Percentiles rank a stretch among this genome's conserved stretches.
These are phyloP conservation scores for Phytophthora foliorum DNA, from an alignment of 352 stramenopile genomes.

Conservation along the genomic window DNA sequence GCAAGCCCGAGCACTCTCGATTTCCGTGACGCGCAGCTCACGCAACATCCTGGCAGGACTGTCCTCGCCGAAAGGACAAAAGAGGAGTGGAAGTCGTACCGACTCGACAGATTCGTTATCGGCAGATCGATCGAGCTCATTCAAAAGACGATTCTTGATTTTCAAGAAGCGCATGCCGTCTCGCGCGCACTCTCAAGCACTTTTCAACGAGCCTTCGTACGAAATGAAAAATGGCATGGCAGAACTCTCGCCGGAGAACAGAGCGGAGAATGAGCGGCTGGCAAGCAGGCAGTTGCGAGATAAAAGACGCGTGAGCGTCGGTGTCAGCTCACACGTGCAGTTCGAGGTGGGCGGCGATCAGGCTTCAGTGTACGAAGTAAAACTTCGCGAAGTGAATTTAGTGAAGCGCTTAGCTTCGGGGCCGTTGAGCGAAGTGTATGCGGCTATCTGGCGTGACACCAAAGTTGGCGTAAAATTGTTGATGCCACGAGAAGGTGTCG, in stretches of 20 bases:
- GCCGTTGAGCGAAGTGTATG: slow-evolving; percentile 79
- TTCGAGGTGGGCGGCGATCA: slow-evolving; percentile 83
- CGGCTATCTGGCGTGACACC: slow-evolving; percentile 79
- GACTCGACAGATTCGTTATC: slow-evolving; percentile 22
- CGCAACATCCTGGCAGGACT: slow-evolving; percentile 22
- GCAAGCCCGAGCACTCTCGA: slow-evolving; percentile 24
- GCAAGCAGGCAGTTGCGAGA: slow-evolving; percentile 63
- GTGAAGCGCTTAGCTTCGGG: slow-evolving; percentile 81
- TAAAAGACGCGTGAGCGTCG: slow-evolving; percentile 72
- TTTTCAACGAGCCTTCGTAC: slow-evolving; percentile 78
- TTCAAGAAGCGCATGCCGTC: slow-evolving; percentile 34
- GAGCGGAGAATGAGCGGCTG: slow-evolving; percentile 69
- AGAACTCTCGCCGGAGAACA: slow-evolving; percentile 58
- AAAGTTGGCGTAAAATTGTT: slow-evolving; percentile 83
- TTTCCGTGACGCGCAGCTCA: slow-evolving; percentile 25
- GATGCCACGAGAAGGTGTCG: slow-evolving; percentile 75
- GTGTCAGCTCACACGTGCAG: slow-evolving; percentile 60
- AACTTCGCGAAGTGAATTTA: slow-evolving; percentile 78
- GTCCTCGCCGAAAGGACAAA: slow-evolving; percentile 2
- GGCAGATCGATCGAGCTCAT: slow-evolving; percentile 14
- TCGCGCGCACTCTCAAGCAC: slow-evolving; percentile 37
- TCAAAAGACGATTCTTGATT: slow-evolving; percentile 21
- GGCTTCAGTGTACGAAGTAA: slow-evolving; percentile 83
- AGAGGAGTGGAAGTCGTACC: slow-evolving; percentile 20
- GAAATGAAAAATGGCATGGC: slow-evolving; percentile 61